These are phyloP conservation scores for Trichomonas gallinae DNA, from an alignment of 208 protist genomes.

Conservation along the genomic window DNA sequence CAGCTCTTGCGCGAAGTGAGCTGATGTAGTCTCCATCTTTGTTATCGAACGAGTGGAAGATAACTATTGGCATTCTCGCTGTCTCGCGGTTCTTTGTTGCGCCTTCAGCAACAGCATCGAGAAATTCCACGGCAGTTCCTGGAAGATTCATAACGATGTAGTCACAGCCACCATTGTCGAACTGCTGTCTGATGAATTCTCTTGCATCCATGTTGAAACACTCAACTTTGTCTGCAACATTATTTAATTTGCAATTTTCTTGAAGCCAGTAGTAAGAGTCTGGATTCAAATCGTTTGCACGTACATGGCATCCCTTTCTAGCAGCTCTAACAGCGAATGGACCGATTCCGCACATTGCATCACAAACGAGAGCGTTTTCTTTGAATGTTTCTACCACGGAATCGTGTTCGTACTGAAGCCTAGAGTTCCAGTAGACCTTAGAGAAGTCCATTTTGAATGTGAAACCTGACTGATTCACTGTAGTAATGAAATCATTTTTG, in stretches of 20 bases:
- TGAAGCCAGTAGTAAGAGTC: conserved; percentile 63
- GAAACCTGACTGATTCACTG: conserved; percentile 69
- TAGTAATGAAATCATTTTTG: conserved; percentile 44
- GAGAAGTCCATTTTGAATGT: conserved; percentile 77
- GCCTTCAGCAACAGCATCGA: neutral
- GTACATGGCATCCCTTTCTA: conserved; percentile 55
- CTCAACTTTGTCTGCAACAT: conserved; percentile 47
- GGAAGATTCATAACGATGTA: conserved; percentile 21
- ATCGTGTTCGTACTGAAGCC: conserved; percentile 74
- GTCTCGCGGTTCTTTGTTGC: neutral
- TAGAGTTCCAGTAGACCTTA: conserved; percentile 91
- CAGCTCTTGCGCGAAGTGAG: neutral
- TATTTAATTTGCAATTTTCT: conserved; percentile 68
- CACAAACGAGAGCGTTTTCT: conserved; percentile 53
- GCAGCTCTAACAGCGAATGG: conserved; percentile 84
- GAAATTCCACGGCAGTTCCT: neutral
- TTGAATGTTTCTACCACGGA: conserved; percentile 60
- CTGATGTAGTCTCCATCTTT: neutral
- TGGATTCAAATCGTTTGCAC: conserved; percentile 92
- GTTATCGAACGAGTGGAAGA: neutral
- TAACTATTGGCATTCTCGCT: neutral
- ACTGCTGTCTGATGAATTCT: conserved; percentile 65
- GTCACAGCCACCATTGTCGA: conserved; percentile 28
- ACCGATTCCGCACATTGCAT: conserved; percentile 88
- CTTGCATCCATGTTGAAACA: conserved; percentile 76